A percentile compares a stretch with the other conserved stretches of the same genome.
phyloP scores from a whole-genome alignment of 495 filamentous ascomycete species.

The Beverwykella pulmonaria region DNA sequence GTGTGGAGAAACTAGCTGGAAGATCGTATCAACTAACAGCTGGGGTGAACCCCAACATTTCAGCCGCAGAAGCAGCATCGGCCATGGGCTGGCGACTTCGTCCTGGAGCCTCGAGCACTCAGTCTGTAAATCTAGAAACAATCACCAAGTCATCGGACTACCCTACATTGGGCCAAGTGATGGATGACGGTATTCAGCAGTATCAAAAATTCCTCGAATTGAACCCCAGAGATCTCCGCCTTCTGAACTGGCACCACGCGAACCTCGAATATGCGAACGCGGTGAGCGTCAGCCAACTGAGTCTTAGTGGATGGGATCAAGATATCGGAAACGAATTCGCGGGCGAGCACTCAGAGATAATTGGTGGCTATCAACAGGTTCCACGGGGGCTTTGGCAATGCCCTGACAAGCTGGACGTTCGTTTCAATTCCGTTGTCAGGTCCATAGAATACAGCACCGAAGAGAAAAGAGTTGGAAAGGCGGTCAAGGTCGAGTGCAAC shows the following conservation, averaged over 20 bases:
- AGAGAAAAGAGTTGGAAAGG: conserved; percentile 39
- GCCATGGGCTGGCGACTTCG: conserved; percentile 81
- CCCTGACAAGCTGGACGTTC: conserved; percentile 78
- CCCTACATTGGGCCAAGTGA: conserved; percentile 82
- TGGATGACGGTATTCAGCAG: conserved; percentile 85
- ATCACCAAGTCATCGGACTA: conserved; percentile 60
- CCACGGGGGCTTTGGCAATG: conserved; percentile 76
- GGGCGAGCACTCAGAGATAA: conserved; percentile 86
- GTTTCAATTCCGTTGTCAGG: conserved; percentile 67
- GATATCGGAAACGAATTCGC: conserved; percentile 98
- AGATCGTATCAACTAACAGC: conserved; percentile 44
- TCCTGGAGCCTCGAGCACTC: conserved; percentile 61
- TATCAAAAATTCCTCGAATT: conserved; percentile 83
- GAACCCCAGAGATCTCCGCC: conserved; percentile 79
- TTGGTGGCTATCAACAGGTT: conserved; percentile 90
- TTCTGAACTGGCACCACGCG: conserved; percentile 97
- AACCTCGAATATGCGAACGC: conserved; percentile 98
- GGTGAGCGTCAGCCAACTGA: conserved; percentile 79
- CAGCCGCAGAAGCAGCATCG: conserved; percentile 63
- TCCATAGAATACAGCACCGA: conserved; percentile 64
- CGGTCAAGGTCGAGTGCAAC: conserved; percentile 70
- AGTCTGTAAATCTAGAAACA: conserved; percentile 73
- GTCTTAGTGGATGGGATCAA: conserved; percentile 91
- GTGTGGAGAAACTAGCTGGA: conserved; percentile 51
- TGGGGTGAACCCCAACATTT: conserved; percentile 49